phyloP scores from a whole-genome alignment of 2,329 filamentous ascomycete species.

The Cladosporium halotolerans region DNA sequence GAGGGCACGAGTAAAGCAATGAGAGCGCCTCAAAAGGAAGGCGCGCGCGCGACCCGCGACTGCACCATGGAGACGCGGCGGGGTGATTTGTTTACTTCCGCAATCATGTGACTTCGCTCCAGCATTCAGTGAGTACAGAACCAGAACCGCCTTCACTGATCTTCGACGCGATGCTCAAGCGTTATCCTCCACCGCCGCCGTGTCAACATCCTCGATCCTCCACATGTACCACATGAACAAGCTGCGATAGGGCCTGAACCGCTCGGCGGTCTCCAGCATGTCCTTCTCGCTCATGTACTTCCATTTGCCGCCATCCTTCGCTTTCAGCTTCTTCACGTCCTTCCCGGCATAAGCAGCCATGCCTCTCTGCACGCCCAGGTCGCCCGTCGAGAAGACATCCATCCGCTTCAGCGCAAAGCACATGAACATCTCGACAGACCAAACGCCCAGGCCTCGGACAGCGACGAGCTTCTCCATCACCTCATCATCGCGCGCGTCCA shows the following conservation, averaged over 20 bases:
- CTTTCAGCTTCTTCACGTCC: conserved; percentile 78
- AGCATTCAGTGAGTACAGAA: background rate
- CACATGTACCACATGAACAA: conserved; percentile 99
- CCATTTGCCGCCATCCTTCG: conserved; percentile 77
- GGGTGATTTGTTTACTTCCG: background rate
- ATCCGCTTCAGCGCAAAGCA: conserved; percentile 90
- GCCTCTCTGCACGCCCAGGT: conserved; percentile 88
- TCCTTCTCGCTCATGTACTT: conserved; percentile 96
- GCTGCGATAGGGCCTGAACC: conserved; percentile 77
- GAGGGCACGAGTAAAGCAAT: background rate
- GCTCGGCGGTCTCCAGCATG: conserved; percentile 75
- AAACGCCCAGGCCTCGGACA: conserved; percentile 78
- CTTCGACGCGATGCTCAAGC: background rate
- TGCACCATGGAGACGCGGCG: no score
- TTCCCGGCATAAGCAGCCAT: conserved; percentile 83
- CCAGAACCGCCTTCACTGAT: background rate
- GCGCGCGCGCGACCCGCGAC: background rate
- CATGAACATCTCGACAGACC: conserved; percentile 98
- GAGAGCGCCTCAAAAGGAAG: background rate
- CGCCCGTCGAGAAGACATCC: conserved; percentile 88
- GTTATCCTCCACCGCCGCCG: conserved; percentile 19
- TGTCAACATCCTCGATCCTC: conserved; percentile 34
- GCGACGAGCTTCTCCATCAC: conserved; percentile 75
- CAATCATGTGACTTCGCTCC: background rate
- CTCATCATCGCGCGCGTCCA: conserved; percentile 76